These are phyloP conservation scores for Iberis pinnata DNA, from an alignment of 345 rosid genomes.

Conservation along the genomic window DNA sequence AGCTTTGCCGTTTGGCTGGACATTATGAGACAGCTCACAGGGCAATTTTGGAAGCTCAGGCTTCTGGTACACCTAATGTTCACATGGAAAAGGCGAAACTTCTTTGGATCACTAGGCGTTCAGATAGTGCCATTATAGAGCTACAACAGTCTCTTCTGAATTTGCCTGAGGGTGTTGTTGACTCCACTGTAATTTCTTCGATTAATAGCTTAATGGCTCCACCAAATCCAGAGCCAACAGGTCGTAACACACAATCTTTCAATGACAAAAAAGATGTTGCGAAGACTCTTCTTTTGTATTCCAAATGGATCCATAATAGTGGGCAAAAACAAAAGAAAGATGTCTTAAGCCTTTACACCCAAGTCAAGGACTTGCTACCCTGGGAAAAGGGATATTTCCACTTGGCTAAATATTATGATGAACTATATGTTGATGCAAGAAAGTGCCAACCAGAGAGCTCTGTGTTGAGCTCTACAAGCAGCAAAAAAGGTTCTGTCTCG, in stretches of 20 bases:
- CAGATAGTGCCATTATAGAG: slow-evolving; percentile 88
- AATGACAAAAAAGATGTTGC: slow-evolving; percentile 70
- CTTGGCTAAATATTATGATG: slow-evolving; percentile 89
- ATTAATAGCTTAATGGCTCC: slow-evolving; percentile 74
- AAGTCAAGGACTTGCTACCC: slow-evolving; percentile 84
- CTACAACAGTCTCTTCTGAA: slow-evolving; percentile 83
- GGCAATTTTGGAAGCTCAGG: slow-evolving; percentile 90
- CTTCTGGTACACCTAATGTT: slow-evolving; percentile 82
- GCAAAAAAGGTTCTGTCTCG: slow-evolving; percentile 39
- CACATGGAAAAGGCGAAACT: slow-evolving; percentile 95
- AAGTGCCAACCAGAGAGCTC: slow-evolving; percentile 81
- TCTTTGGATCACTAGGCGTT: slow-evolving; percentile 81
- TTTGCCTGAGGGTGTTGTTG: slow-evolving; percentile 79
- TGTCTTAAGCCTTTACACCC: slow-evolving; percentile 72
- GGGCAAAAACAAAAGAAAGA: slow-evolving; percentile 97
- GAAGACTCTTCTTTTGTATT: slow-evolving; percentile 82
- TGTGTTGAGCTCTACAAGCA: slow-evolving; percentile 36
- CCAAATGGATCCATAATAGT: slow-evolving; percentile 87
- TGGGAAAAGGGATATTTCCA: slow-evolving; percentile 96
- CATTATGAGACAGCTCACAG: slow-evolving; percentile 91
- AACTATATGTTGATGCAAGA: slow-evolving; percentile 86
- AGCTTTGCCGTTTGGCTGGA: slow-evolving; percentile 95
- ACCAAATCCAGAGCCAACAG: slow-evolving; percentile 49
- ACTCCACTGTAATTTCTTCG: slow-evolving; percentile 57
- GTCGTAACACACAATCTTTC: slow-evolving; percentile 44